phyloP scores from a whole-genome alignment of 1,139 yeast genomes.

The Geotrichum restrictum region DNA sequence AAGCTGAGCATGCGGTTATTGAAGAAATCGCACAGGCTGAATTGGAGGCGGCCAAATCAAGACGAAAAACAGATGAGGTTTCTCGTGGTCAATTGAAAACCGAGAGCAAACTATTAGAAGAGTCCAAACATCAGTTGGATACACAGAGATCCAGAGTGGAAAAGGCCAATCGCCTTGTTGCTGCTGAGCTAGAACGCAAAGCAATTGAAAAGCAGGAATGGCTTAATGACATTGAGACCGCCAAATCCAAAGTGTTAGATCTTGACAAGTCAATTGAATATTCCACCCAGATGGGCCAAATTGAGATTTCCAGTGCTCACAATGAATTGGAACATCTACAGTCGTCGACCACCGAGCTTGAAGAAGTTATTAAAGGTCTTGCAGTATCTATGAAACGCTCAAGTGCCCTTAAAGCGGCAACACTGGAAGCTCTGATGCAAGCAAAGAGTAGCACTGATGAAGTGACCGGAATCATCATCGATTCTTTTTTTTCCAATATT shows the following conservation, averaged over 20 bases:
- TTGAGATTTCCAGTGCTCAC: not conserved
- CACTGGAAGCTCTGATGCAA: constrained; percentile 24
- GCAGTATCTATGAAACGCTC: constrained; percentile 21
- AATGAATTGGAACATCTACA: not conserved
- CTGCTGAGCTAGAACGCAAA: constrained; percentile 27
- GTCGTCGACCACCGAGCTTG: constrained; percentile 29
- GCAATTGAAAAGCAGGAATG: constrained; percentile 23
- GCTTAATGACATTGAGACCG: constrained; percentile 23
- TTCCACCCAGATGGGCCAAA: not conserved
- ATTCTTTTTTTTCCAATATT: constrained; percentile 26
- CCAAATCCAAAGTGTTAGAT: constrained; percentile 19
- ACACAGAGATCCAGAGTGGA: constrained; percentile 36
- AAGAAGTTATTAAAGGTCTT: constrained; percentile 41
- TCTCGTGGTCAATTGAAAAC: constrained; percentile 46
- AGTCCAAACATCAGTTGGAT: constrained; percentile 40
- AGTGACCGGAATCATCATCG: constrained; percentile 26
- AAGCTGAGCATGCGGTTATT: constrained; percentile 39
- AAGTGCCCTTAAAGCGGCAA: constrained; percentile 24
- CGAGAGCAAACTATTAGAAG: constrained; percentile 50
- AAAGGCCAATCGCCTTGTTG: constrained; percentile 26
- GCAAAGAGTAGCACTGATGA: constrained; percentile 26
- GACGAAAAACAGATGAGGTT: constrained; percentile 48
- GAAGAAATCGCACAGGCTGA: constrained; percentile 40
- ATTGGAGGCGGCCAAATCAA: constrained; percentile 43
- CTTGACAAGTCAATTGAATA: not conserved